phyloP scores from a whole-genome alignment of 352 stramenopile genomes.

The Blastocystis sp. region DNA sequence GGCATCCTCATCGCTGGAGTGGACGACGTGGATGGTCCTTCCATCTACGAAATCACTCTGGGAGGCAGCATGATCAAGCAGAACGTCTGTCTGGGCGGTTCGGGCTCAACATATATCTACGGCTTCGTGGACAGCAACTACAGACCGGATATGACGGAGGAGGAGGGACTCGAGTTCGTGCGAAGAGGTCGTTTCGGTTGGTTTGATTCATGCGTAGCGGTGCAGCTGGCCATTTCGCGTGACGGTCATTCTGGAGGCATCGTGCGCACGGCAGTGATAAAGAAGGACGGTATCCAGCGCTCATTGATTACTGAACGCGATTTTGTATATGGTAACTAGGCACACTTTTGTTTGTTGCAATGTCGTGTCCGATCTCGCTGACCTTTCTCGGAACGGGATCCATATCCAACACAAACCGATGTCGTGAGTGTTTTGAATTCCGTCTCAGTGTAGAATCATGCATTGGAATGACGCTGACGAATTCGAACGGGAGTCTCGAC shows the following conservation, averaged over 20 bases:
- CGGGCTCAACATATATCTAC: slow-evolving; percentile 73
- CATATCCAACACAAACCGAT: not conserved
- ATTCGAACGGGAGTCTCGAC: not conserved
- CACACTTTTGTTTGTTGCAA: slow-evolving; percentile 25
- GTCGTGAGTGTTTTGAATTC: not conserved
- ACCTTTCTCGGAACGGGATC: slow-evolving; percentile 56
- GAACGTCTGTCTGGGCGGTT: slow-evolving; percentile 64
- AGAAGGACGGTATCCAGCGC: slow-evolving; percentile 15
- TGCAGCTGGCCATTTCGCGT: slow-evolving; percentile 72
- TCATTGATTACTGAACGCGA: slow-evolving; percentile 48
- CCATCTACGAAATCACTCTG: slow-evolving; percentile 70
- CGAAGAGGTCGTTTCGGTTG: slow-evolving; percentile 11
- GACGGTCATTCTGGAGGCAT: slow-evolving; percentile 71
- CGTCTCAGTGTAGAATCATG: slow-evolving; percentile 2
- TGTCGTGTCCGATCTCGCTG: not conserved
- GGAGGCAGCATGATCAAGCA: slow-evolving; percentile 62
- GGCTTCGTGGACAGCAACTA: slow-evolving; percentile 74
- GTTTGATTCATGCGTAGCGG: slow-evolving; percentile 27
- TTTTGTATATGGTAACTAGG: slow-evolving; percentile 57
- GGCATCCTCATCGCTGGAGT: slow-evolving; percentile 67
- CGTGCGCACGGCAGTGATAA: slow-evolving; percentile 59
- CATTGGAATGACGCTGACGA: slow-evolving; percentile 14
- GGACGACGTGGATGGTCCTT: slow-evolving; percentile 68
- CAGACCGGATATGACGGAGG: slow-evolving; percentile 50
- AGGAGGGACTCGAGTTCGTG: slow-evolving; percentile 71